Percentiles rank a stretch among this genome's conserved stretches.
Evolutionary conservation across 352 stramenopile genomes (phyloP).

Genomic region (Phytopythium mirpurense): DNA sequence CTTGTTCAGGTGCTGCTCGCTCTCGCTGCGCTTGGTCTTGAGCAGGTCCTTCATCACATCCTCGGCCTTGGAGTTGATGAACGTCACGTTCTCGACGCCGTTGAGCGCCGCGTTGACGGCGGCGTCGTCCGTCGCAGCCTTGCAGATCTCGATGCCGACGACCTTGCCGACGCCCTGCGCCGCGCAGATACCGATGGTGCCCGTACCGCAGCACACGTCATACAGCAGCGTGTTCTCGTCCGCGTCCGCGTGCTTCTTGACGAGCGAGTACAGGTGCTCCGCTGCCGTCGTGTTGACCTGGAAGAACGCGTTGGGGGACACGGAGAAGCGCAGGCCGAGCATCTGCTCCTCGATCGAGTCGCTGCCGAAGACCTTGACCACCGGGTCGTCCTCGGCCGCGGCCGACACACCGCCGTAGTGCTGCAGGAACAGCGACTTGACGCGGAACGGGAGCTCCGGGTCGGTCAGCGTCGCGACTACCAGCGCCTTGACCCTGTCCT

Average conservation of each 20-base stretch:
- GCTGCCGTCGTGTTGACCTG: slow-evolving; percentile 95
- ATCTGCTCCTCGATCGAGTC: slow-evolving; percentile 80
- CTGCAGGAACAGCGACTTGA: slow-evolving; percentile 92
- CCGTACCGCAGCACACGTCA: slow-evolving; percentile 98
- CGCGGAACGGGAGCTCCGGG: slow-evolving; percentile 23
- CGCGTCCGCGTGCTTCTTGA: slow-evolving; percentile 84
- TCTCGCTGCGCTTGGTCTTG: slow-evolving; percentile 46
- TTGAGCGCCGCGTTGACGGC: slow-evolving; percentile 84
- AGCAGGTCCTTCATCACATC: slow-evolving; percentile 87
- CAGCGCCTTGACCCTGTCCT: slow-evolving; percentile 30
- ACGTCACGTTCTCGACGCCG: slow-evolving; percentile 80
- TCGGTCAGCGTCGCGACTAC: slow-evolving; percentile 45
- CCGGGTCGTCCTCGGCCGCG: slow-evolving; percentile 85
- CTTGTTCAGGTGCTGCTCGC: slow-evolving; percentile 48
- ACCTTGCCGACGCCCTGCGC: slow-evolving; percentile 76
- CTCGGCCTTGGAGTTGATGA: slow-evolving; percentile 90
- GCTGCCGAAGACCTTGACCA: slow-evolving; percentile 69
- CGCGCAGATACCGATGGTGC: slow-evolving; percentile 96
- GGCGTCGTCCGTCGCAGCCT: slow-evolving; percentile 88
- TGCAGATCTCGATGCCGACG: slow-evolving; percentile 87
- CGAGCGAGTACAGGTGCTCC: slow-evolving; percentile 94
- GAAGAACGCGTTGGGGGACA: slow-evolving; percentile 93
- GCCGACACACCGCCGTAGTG: slow-evolving; percentile 89
- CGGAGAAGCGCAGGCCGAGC: slow-evolving; percentile 84
- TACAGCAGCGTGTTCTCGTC: slow-evolving; percentile 89